A percentile compares a stretch with the other conserved stretches of the same genome.
phyloP scores from a whole-genome alignment of 139 green algal species.

The Chlorella sorokiniana region DNA sequence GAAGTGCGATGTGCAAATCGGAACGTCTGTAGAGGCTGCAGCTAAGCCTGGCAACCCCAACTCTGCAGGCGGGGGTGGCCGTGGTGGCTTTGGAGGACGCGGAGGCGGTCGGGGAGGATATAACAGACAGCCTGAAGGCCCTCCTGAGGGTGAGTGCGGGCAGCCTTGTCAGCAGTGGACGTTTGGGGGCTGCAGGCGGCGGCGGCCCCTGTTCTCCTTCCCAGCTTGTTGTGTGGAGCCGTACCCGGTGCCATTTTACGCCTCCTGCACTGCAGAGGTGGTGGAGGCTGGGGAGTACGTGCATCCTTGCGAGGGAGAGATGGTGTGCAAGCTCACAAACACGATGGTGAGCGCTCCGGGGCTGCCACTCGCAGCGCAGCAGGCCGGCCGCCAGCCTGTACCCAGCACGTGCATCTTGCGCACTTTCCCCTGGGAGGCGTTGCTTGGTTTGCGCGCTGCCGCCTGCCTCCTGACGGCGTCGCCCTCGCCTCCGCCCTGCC shows the following conservation, averaged over 20 bases:
- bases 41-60: not conserved
- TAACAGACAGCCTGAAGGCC: constrained; percentile 2
- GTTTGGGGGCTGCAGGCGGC: not conserved
- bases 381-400: not conserved
- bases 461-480: too few relatives aligned
- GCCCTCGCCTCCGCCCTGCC: too few relatives aligned
- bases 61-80: constrained; percentile 4
- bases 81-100: constrained; percentile 12
- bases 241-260: not conserved
- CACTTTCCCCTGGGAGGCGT: too few relatives aligned
- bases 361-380: too few relatives aligned
- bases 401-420: too few relatives aligned
- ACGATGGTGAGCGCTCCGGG: constrained; percentile 81
- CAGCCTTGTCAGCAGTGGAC: not conserved
- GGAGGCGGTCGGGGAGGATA: constrained; percentile 1
- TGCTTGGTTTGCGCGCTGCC: too few relatives aligned
- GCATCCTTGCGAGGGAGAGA: constrained; percentile 98
- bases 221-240: not conserved
- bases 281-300: constrained; percentile 89
- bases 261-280: constrained; percentile 53
- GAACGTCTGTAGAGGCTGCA: not conserved
- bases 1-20: not conserved
- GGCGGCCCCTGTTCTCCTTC: not conserved
- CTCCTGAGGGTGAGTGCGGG: constrained; percentile 5
- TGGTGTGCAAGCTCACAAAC: constrained; percentile 95